Evolutionary conservation across 768 basidiomycete genomes (phyloP), one percentile per base, ranked within the genome.

Genomic region (Pholiota conissans): DNA sequence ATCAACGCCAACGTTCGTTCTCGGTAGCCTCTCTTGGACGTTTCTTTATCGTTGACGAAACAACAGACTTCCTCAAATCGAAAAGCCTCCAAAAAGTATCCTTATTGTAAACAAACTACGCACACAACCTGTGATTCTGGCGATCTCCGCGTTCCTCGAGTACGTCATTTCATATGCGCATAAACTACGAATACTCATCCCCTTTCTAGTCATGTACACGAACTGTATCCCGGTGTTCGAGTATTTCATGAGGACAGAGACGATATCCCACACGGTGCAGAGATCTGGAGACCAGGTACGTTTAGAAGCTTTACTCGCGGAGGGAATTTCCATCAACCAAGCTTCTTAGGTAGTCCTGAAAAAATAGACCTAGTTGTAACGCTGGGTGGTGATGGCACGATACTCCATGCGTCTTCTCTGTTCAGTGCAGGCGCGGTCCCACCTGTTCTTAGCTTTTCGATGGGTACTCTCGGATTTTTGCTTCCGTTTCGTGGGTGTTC

Each of bases 401-500:
- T 97, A 49, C 80, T 98, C 1, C 94, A 95, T 67, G 92, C 93
- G 0, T 95, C 95, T 1, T 93, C 93, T 6, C 75, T 98, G 8
- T 98, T 98, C 71, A 90, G 87, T 63, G 77, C 84, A 3, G 93
- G 90, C n/a, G 90, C 91, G 20, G 94, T 97, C 7, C 95, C 95
- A 4, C 95, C 95, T 0, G 94, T 91, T 0, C 73, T 95, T 20
- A 93, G 91, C 65, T 93, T 95, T 72, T 92, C 89, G 0, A 89
- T 94, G 90, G 95, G 95, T 7, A 95, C 92, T 8, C 79, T 98
- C 0, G 95, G 95, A 3, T 98, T 98, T 72, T 76, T 98, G 5
- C 79, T 97, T 20, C 95, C 95, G 0, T 97, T 97, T 70, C 91
- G 95, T 94, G 67, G 75, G 95, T 78, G 37, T 49, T 13, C 20